Percentiles rank a stretch among this genome's conserved stretches.
phyloP scores from a whole-genome alignment of 441 rosid species.

The Syzygium malaccense region DNA sequence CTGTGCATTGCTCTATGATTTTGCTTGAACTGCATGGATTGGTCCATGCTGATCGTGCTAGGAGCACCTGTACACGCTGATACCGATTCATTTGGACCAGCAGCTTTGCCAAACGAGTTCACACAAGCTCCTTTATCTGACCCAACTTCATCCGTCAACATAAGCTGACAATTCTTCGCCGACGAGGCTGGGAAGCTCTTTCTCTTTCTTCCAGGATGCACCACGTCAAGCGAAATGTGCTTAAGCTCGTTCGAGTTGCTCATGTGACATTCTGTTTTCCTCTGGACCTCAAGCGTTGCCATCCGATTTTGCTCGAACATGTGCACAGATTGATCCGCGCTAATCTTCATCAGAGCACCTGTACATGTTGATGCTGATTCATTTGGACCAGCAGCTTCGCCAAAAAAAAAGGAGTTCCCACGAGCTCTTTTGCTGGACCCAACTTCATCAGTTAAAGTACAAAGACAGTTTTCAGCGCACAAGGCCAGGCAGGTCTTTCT shows the following conservation, averaged over 20 bases:
- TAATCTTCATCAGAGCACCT: slow-evolving; percentile 11
- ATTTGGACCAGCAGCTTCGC: slow-evolving; percentile 28
- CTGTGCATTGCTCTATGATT: slow-evolving; percentile 53
- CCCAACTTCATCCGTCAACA: slow-evolving; percentile 15
- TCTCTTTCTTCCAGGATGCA: slow-evolving; percentile 34
- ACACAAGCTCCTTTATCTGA: slow-evolving; percentile 10
- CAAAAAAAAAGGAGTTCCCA: slow-evolving; percentile 2
- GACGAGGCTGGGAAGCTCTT: slow-evolving; percentile 49
- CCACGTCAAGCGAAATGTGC: slow-evolving; percentile 18
- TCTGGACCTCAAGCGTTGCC: slow-evolving; percentile 55
- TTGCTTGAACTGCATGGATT: slow-evolving; percentile 26
- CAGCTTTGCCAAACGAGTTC: slow-evolving; percentile 24
- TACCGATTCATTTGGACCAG: slow-evolving; percentile 17
- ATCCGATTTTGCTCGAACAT: slow-evolving; percentile 28
- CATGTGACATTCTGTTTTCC: slow-evolving; percentile 21
- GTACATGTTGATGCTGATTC: slow-evolving; percentile 20
- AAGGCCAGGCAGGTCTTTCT: slow-evolving; percentile 55
- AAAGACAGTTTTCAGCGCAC: slow-evolving; percentile 34
- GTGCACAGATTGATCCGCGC: slow-evolving; percentile 16
- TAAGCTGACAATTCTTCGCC: slow-evolving; percentile 28
- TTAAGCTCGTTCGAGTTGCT: slow-evolving; percentile 24
- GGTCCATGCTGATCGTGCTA: slow-evolving; percentile 10
- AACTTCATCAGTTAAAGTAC: slow-evolving; percentile 14
- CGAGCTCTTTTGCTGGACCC: slow-evolving; percentile 12
- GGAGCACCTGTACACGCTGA: slow-evolving; percentile 20